These are phyloP conservation scores for Pseudocercospora musae DNA, from an alignment of 2,329 filamentous ascomycete genomes.

Conservation along the genomic window DNA sequence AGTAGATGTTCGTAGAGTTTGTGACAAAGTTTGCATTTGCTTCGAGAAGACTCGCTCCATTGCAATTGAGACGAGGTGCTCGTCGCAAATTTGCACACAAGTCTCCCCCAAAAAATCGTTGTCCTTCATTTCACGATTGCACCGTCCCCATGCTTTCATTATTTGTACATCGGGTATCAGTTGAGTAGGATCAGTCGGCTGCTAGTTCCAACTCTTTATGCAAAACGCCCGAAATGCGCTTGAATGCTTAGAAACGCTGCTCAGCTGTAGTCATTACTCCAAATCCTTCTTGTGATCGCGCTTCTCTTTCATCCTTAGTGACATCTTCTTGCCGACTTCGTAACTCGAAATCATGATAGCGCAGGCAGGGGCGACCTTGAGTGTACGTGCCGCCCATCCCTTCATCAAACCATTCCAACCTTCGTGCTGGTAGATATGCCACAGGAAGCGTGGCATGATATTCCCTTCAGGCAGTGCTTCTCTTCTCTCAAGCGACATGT, in stretches of 20 bases:
- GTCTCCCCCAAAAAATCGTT: not conserved
- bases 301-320: conserved; percentile 68
- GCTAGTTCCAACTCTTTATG: not conserved
- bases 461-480: conserved; percentile 64
- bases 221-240: not conserved
- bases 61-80: not conserved
- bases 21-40: not conserved
- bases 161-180: conserved; percentile 5
- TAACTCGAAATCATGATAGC: conserved; percentile 99
- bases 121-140: not conserved
- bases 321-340: conserved; percentile 89
- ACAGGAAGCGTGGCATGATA: conserved; percentile 77
- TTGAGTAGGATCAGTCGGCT: not conserved
- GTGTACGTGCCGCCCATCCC: conserved; percentile 84
- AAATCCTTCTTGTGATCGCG: conserved; percentile 19
- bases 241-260: not conserved
- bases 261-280: not conserved
- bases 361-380: conserved; percentile 94
- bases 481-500: conserved; percentile 38
- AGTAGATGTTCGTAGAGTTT: not conserved
- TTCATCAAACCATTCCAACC: conserved; percentile 78
- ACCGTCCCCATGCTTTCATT: not conserved
- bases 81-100: not conserved
- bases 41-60: not conserved
- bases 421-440: conserved; percentile 86